phyloP scores from a whole-genome alignment of 169 alveolate genomes.

The Plasmodium malariae region DNA sequence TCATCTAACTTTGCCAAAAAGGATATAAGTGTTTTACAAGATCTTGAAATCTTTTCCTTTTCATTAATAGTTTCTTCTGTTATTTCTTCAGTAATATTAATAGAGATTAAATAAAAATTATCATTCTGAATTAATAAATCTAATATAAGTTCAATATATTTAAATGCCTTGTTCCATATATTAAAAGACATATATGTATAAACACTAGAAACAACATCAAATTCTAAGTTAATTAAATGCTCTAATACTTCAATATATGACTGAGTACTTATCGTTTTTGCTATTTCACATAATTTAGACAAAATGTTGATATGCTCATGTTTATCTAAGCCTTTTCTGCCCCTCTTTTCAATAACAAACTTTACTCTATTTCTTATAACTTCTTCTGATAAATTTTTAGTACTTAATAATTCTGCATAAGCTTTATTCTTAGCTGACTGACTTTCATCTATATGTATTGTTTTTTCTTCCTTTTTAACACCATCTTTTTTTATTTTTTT shows the following conservation, averaged over 20 bases:
- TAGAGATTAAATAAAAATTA: slow-evolving; percentile 79
- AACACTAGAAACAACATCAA: slow-evolving; percentile 91
- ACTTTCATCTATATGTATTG: slow-evolving; percentile 79
- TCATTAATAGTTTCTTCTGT: slow-evolving; percentile 63
- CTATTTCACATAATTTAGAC: slow-evolving; percentile 88
- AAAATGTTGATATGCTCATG: slow-evolving; percentile 89
- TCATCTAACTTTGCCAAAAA: slow-evolving; percentile 89
- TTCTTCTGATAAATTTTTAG: slow-evolving; percentile 86
- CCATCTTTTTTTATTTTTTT: slow-evolving; percentile 82
- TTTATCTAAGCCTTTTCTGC: slow-evolving; percentile 91
- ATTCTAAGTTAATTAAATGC: slow-evolving; percentile 90
- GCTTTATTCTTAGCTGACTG: slow-evolving; percentile 80
- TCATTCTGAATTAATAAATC: slow-evolving; percentile 83
- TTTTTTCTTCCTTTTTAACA: slow-evolving; percentile 83
- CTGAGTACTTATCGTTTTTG: slow-evolving; percentile 86
- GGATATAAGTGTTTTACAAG: slow-evolving; percentile 86
- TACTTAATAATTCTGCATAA: slow-evolving; percentile 83
- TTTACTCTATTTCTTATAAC: slow-evolving; percentile 87
- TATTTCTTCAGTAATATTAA: slow-evolving; percentile 71
- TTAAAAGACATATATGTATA: slow-evolving; percentile 87
- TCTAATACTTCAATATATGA: slow-evolving; percentile 90
- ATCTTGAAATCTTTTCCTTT: slow-evolving; percentile 66
- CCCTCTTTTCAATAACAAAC: slow-evolving; percentile 91
- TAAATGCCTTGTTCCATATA: slow-evolving; percentile 88
- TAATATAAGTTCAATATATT: slow-evolving; percentile 84